These are phyloP conservation scores for Populus hybrid DNA, from an alignment of 441 rosid genomes.

Conservation along the genomic window DNA sequence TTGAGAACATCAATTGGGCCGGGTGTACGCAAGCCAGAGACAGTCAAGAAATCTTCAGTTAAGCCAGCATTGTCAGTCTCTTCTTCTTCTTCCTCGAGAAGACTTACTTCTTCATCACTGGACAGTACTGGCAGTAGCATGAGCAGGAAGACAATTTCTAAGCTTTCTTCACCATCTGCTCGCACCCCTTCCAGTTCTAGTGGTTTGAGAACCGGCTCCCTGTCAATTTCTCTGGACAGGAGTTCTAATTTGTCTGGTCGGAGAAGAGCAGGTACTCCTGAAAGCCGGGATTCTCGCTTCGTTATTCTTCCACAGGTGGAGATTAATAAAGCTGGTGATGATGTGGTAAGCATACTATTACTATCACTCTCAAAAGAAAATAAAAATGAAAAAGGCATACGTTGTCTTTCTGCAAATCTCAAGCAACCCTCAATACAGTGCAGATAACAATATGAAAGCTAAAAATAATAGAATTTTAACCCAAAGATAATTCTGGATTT, in stretches of 20 bases:
- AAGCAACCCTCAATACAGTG: no score
- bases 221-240: constrained; percentile 61
- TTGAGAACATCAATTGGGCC: constrained; percentile 56
- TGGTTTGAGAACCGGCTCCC: constrained; percentile 60
- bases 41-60: constrained; percentile 42
- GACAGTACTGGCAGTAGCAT: constrained; percentile 63
- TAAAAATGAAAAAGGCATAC: neutral
- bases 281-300: constrained; percentile 71
- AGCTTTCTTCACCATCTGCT: constrained; percentile 62
- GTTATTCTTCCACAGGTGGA: constrained; percentile 96
- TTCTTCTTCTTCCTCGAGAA: constrained; percentile 47
- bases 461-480: no score
- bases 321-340: constrained; percentile 85
- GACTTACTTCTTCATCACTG: constrained; percentile 52
- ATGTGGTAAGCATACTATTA: constrained; percentile 61
- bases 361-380: neutral
- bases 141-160: constrained; percentile 57
- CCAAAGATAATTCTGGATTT: no score
- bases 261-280: constrained; percentile 58
- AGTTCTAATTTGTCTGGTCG: constrained; percentile 72
- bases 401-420: no score
- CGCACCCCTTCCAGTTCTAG: constrained; percentile 71
- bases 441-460: no score
- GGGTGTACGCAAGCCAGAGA: constrained; percentile 44
- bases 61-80: constrained; percentile 51